These are phyloP conservation scores for Talaromyces sp. DNA, from an alignment of 2,329 filamentous ascomycete species.

Conservation along the genomic window DNA sequence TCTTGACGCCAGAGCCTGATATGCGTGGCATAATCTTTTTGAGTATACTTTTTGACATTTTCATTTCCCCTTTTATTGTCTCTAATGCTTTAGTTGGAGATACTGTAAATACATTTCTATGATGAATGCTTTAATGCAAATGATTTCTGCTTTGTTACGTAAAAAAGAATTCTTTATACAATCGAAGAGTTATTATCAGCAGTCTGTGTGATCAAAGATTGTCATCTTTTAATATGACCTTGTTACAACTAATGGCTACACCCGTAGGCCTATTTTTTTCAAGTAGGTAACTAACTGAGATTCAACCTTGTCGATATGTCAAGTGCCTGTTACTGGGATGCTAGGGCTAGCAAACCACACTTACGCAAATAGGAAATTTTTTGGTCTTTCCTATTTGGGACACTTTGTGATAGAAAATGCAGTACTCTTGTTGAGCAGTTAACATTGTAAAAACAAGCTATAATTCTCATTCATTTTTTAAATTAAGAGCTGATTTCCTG, in stretches of 20 bases:
- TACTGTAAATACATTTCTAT: slow-evolving; percentile 4
- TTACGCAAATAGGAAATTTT: slow-evolving; percentile 16
- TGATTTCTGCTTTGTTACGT: not conserved
- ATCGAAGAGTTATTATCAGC: not conserved
- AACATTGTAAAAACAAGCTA: not conserved
- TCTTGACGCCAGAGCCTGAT: not conserved
- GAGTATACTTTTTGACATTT: not conserved
- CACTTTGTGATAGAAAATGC: not conserved
- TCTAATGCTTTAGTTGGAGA: not conserved
- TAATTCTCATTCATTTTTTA: not conserved
- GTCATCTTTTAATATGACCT: not conserved
- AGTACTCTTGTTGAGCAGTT: not conserved
- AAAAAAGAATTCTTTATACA: not conserved
- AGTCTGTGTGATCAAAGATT: not conserved
- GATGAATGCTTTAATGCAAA: not conserved
- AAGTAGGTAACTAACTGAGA: not conserved
- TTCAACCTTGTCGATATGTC: not conserved
- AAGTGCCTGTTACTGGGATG: not conserved
- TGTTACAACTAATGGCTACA: not conserved
- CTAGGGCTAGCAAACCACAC: not conserved
- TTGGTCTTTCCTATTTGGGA: slow-evolving; percentile 8
- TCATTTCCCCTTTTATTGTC: not conserved
- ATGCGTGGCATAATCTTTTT: slow-evolving; percentile 8
- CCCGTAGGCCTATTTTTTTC: not conserved
- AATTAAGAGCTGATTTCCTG: not conserved